A percentile compares a stretch with the other conserved stretches of the same genome.
Conservation (phyloP, 1,284 basidiomycete genomes). For the Cronartium quercuum region DNA sequence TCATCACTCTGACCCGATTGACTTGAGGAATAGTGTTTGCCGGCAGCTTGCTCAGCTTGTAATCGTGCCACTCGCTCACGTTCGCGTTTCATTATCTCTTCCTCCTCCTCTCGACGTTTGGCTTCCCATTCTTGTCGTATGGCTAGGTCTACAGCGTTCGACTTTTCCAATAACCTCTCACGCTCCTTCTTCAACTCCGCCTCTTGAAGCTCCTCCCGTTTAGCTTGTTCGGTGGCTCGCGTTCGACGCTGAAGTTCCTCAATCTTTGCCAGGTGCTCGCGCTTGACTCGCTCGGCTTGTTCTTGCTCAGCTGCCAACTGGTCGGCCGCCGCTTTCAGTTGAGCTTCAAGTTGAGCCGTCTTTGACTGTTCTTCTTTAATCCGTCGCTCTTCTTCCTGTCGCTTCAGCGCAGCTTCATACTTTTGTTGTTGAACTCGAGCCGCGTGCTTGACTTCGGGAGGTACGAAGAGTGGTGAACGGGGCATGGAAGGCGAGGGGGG, state of each 20-base stretch:
- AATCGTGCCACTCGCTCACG: not conserved
- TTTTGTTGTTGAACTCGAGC: conserved; percentile 1
- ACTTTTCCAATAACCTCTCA: not conserved
- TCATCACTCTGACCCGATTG: conserved; percentile 1
- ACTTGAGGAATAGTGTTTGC: conserved; percentile 1
- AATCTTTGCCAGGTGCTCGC: not conserved
- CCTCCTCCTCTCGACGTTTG: not conserved
- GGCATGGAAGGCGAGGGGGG: conserved; percentile 8
- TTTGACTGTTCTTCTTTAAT: not conserved
- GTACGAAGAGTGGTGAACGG: conserved; percentile 18
- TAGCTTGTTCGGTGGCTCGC: not conserved
- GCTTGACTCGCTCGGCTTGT: not conserved
- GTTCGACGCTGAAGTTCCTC: not conserved
- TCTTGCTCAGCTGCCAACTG: not conserved
- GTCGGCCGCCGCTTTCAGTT: not conserved
- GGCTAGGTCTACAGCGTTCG: not conserved
- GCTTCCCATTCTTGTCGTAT: not conserved
- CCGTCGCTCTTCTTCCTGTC: conserved; percentile 3
- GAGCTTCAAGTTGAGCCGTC: not conserved
- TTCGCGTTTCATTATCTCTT: not conserved
- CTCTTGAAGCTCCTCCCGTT: not conserved
- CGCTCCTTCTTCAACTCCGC: not conserved
- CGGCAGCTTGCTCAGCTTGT: conserved; percentile 7
- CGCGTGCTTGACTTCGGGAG: conserved; percentile 18
- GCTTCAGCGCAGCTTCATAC: not conserved